Evolutionary conservation across 352 stramenopile species (phyloP).

Genomic region (Phytophthora sansomeana): DNA sequence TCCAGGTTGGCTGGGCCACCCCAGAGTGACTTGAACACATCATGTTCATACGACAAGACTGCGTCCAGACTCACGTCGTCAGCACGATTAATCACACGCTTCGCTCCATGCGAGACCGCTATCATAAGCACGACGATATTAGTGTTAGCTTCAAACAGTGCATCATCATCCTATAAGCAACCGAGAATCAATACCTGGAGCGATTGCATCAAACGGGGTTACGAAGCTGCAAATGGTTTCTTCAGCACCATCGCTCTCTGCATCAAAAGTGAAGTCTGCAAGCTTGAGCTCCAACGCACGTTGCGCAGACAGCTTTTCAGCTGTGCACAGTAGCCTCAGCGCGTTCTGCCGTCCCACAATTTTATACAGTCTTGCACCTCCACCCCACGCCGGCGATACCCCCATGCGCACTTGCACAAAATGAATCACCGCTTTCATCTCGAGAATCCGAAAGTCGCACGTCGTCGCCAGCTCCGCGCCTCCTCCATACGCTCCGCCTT

Average conservation of each 20-base stretch:
- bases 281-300: constrained; percentile 70
- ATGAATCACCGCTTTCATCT: constrained; percentile 70
- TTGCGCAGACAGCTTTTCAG: constrained; percentile 56
- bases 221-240: constrained; percentile 58
- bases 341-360: constrained; percentile 79
- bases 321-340: constrained; percentile 76
- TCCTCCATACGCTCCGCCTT: constrained; percentile 85
- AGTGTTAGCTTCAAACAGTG: background rate
- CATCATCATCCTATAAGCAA: background rate
- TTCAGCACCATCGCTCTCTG: constrained; percentile 31
- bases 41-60: constrained; percentile 67
- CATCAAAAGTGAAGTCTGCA: constrained; percentile 67
- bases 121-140: background rate
- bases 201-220: constrained; percentile 53
- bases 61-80: constrained; percentile 76
- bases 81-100: constrained; percentile 72
- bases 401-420: constrained; percentile 90
- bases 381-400: constrained; percentile 86
- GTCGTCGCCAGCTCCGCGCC: constrained; percentile 84
- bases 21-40: constrained; percentile 77
- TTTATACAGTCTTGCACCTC: constrained; percentile 76
- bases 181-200: constrained; percentile 47
- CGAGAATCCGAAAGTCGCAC: constrained; percentile 85
- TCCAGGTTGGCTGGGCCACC: constrained; percentile 76
- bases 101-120: constrained; percentile 80